Evolutionary conservation across 1,284 basidiomycete species (phyloP).

Genomic region (Microbotryum scabiosae): DNA sequence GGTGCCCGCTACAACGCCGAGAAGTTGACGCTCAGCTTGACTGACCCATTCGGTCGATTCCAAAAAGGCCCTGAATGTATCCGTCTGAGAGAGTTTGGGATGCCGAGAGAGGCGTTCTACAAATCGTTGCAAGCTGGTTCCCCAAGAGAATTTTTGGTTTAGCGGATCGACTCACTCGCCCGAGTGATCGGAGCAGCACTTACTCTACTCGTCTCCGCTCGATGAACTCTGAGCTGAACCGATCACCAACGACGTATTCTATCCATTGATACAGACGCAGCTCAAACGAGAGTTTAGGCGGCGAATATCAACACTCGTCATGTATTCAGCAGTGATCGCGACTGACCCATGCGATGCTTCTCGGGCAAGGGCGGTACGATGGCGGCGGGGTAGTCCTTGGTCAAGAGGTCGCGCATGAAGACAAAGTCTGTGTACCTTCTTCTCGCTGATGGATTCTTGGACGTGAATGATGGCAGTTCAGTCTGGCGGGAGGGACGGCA

Average conservation of each 20-base stretch:
- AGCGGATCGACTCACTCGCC: background rate
- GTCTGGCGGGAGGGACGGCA: slow-evolving; percentile 50
- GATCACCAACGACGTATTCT: slow-evolving; percentile 96
- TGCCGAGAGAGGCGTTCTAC: slow-evolving; percentile 82
- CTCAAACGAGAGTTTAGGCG: too few relatives aligned
- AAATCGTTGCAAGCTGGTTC: slow-evolving; percentile 75
- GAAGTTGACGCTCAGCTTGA: slow-evolving; percentile 10
- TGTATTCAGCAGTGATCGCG: background rate
- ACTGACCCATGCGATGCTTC: slow-evolving; percentile 86
- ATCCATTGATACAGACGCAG: too few relatives aligned
- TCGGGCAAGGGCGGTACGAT: slow-evolving; percentile 93
- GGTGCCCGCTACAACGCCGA: slow-evolving; percentile 1
- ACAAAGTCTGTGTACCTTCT: slow-evolving; percentile 95
- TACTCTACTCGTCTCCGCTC: slow-evolving; percentile 83
- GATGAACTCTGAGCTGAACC: slow-evolving; percentile 94
- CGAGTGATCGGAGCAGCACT: slow-evolving; percentile 36
- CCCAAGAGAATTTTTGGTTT: background rate
- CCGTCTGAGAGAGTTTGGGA: slow-evolving; percentile 86
- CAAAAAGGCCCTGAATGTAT: slow-evolving; percentile 81
- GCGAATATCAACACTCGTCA: too few relatives aligned
- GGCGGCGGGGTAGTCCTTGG: slow-evolving; percentile 88
- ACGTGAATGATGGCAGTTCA: slow-evolving; percentile 68
- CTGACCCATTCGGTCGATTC: slow-evolving; percentile 96
- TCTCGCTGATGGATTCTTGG: slow-evolving; percentile 61
- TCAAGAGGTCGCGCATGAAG: slow-evolving; percentile 80